Base-by-base conservation (phyloP, 2,329 filamentous ascomycete genomes). In the Rutstroemia sp. region DNA sequence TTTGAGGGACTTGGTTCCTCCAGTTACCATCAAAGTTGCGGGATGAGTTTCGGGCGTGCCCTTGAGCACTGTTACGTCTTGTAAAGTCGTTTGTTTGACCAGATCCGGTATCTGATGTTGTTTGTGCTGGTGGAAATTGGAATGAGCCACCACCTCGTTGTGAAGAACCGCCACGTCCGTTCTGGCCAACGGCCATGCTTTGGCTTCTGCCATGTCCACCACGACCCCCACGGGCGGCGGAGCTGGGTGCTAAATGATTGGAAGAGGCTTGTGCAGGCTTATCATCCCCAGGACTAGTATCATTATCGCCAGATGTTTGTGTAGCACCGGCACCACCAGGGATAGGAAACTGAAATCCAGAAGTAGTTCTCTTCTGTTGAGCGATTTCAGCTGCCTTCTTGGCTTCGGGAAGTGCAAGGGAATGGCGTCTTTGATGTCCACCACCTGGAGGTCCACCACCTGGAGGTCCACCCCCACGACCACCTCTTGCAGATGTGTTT, bases 1-100 rank as follows among this genome's bases (percentile, higher is more conserved):
- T 74, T 64, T 74, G 68, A 58, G 65, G 61, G 61, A 81, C 81
- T 64, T 88, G 92, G 68, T 91, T 95, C 67, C 94, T 88, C 94
- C 94, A 99, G 74, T 99, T 99, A 67, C 92, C 86, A 64, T 99
- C 94, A 68, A 97, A 97, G 74, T 97, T 99, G 61, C 94, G 85
- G 23, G 94, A 99, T 10, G 83, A 83, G 34, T 86, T 87, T 60
- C 94, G 84, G 61, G 82, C 86, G 70, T 99, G 94, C 56, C 89
- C 87, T 55, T 55, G 52, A 50, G 60, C 56, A 72, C 87, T 88
- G 65, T 87, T 85, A 64, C 89, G 88, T 60, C 89, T 86, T 64
- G 84, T 79, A 69, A 91, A 88, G 63, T 94, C 89, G 60, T 72
- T 74, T 58, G 69, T 68, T 61, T 74, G 71, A 58, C 68, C 70